phyloP scores from a whole-genome alignment of 2,329 filamentous ascomycete species.

The Aureobasidium pullulans region DNA sequence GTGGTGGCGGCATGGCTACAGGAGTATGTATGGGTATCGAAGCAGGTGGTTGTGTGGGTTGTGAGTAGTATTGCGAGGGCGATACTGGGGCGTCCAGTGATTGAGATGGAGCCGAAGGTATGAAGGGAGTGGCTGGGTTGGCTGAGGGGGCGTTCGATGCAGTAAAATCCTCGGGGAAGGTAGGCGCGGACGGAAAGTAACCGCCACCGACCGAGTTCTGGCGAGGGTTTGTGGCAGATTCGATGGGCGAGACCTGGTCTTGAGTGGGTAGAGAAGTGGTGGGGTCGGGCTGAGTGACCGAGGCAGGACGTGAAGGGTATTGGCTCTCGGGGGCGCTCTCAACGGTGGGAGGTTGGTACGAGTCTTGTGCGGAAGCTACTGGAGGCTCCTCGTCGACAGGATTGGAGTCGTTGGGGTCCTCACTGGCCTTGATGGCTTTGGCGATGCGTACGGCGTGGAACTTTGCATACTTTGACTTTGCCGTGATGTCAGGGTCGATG shows the following conservation, averaged over 20 bases:
- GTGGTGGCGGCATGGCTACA: constrained; percentile 18
- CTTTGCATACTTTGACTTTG: constrained; percentile 94
- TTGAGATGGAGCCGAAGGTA: constrained; percentile 2
- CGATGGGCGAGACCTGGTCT: constrained; percentile 39
- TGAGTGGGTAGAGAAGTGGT: constrained; percentile 34
- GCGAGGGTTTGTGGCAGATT: constrained; percentile 31
- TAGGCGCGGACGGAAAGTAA: constrained; percentile 50
- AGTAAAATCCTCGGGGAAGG: constrained; percentile 33
- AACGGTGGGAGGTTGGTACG: constrained; percentile 44
- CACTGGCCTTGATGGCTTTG: constrained; percentile 82
- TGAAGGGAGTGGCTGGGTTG: constrained; percentile 18
- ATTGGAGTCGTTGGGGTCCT: constrained; percentile 88
- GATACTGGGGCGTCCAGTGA: constrained; percentile 16
- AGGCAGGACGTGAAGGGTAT: constrained; percentile 32
- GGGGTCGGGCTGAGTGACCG: constrained; percentile 20
- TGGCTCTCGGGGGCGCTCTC: constrained; percentile 55
- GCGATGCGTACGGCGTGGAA: constrained; percentile 89
- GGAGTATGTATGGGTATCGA: constrained; percentile 24
- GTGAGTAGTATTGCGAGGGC: constrained; percentile 20
- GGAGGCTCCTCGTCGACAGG: constrained; percentile 58
- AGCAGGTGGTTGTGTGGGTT: constrained; percentile 13
- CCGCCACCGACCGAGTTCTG: constrained; percentile 48
- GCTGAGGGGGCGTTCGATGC: constrained; percentile 31
- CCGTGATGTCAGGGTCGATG: constrained; percentile 64
- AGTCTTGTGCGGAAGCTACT: constrained; percentile 25